A percentile compares a stretch with the other conserved stretches of the same genome.
These are phyloP conservation scores for Coprinopsis marcescibilis DNA, from an alignment of 768 basidiomycete genomes.

Conservation along the genomic window DNA sequence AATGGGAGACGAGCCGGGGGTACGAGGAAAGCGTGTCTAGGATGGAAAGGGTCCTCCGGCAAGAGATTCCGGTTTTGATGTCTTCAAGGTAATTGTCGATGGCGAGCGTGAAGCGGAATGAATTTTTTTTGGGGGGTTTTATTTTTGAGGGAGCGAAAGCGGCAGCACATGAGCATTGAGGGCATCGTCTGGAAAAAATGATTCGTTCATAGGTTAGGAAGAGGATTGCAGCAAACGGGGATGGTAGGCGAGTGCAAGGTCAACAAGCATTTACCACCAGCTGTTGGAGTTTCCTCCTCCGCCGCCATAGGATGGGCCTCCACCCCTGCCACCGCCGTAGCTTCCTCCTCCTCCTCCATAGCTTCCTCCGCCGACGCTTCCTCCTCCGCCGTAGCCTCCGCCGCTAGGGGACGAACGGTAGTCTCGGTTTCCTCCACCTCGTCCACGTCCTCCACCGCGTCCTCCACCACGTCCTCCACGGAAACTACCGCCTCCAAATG, in stretches of 20 bases:
- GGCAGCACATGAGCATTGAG: constrained; percentile 7
- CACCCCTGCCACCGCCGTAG: constrained; percentile 13
- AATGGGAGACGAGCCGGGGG: no score
- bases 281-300: constrained; percentile 26
- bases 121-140: constrained; percentile 1
- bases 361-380: constrained; percentile 26
- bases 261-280: constrained; percentile 37
- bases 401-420: constrained; percentile 27
- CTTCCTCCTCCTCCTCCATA: constrained; percentile 27
- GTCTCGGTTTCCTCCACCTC: constrained; percentile 42
- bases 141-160: constrained; percentile 1
- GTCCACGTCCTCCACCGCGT: constrained; percentile 53
- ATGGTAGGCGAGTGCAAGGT: constrained; percentile 1
- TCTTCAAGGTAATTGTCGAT: constrained; percentile 1
- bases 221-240: no score
- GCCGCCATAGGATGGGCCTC: constrained; percentile 5
- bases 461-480: constrained; percentile 53
- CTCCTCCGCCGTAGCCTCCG: constrained; percentile 30
- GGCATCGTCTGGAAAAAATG: constrained; percentile 1
- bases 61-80: not conserved
- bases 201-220: constrained; percentile 10
- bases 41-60: not conserved
- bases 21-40: not conserved
- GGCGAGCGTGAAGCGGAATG: not conserved
- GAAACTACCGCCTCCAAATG: constrained; percentile 56